These are phyloP conservation scores for Scutellaria galericulata DNA, from an alignment of 257 asterid genomes.

Conservation along the genomic window DNA sequence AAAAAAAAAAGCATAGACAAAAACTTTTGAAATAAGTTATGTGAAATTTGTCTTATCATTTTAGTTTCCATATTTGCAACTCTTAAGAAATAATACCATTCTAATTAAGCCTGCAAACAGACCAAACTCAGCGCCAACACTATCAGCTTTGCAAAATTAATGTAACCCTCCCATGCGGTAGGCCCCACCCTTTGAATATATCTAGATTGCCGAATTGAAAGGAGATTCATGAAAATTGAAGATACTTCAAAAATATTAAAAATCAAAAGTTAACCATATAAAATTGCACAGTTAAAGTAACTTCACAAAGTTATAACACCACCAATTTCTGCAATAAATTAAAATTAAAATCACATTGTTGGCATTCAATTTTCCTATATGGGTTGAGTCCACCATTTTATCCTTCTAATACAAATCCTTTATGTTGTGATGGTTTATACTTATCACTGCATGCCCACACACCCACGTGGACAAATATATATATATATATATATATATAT, in stretches of 20 bases:
- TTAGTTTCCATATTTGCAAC: conserved; percentile 8
- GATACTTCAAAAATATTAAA: background rate
- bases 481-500: too few species aligned
- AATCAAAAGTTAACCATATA: background rate
- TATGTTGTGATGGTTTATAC: too few species aligned
- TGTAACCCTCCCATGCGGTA: background rate
- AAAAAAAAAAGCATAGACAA: background rate
- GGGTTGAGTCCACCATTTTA: conserved; percentile 2
- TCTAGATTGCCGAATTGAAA: background rate
- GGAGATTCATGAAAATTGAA: background rate
- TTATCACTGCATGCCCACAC: too few species aligned
- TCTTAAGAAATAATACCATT: background rate
- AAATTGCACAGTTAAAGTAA: background rate
- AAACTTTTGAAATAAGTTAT: background rate
- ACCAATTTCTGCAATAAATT: background rate
- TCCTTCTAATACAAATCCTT: background rate
- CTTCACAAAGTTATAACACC: background rate
- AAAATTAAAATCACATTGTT: background rate
- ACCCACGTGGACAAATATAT: background rate
- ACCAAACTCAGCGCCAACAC: background rate
- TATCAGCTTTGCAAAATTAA: background rate
- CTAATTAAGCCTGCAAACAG: background rate
- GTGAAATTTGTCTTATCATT: background rate
- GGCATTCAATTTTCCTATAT: background rate
- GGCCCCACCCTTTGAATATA: background rate